These are phyloP conservation scores for Chaetomiaceae sp. DNA, from an alignment of 2,329 filamentous ascomycete genomes.

Conservation along the genomic window DNA sequence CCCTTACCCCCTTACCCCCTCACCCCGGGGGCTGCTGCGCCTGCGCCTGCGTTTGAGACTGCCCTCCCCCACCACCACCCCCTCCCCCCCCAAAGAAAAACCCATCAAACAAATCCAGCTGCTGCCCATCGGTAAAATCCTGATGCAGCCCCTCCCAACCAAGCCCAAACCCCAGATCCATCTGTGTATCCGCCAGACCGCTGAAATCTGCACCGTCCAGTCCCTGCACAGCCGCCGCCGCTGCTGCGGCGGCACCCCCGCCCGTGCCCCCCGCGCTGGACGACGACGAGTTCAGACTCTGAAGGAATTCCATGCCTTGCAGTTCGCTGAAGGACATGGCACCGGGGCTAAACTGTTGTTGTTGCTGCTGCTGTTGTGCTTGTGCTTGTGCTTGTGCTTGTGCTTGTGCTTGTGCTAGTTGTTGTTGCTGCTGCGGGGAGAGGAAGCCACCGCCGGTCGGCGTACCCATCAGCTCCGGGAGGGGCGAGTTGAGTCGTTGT, in stretches of 20 bases:
- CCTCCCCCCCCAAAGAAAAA: constrained; percentile 62
- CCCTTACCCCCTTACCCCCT: no score
- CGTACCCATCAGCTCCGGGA: not conserved
- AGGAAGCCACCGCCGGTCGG: constrained; percentile 14
- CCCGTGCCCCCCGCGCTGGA: constrained; percentile 19
- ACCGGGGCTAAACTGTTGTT: constrained; percentile 21
- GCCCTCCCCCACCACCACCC: constrained; percentile 9
- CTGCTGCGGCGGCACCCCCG: no score
- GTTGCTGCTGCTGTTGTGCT: constrained; percentile 28
- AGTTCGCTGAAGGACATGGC: constrained; percentile 42
- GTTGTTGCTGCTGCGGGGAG: constrained; percentile 29
- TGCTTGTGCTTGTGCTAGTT: constrained; percentile 24
- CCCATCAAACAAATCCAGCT: constrained; percentile 65
- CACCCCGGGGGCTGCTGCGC: no score
- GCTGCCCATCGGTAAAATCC: constrained; percentile 55
- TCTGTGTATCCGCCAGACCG: constrained; percentile 40
- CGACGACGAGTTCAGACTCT: constrained; percentile 34
- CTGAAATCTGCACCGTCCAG: constrained; percentile 21
- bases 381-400: no score
- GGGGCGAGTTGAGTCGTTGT: constrained; percentile 1
- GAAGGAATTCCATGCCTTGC: constrained; percentile 51
- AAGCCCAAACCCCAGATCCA: constrained; percentile 63
- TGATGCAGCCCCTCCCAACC: constrained; percentile 60
- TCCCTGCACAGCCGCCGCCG: constrained; percentile 1
- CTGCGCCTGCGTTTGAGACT: no score